Percentiles rank a stretch among this genome's conserved stretches.
Evolutionary conservation across 371 early-diverging fungal species (phyloP).

Genomic region (Quaeritorhiza haematococci): DNA sequence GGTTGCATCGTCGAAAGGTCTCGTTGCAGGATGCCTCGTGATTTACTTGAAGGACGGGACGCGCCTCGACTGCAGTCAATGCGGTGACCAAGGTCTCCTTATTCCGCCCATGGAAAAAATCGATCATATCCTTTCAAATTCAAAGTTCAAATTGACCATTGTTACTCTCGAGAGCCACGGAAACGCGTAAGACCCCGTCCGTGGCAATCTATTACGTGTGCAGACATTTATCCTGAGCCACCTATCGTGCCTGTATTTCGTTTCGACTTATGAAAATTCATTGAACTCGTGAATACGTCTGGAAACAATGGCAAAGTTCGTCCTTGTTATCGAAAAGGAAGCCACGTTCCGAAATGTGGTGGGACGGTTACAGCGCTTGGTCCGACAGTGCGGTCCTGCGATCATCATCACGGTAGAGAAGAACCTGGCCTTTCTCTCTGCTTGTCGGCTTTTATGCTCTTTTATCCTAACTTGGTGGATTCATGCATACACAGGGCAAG

Average conservation of each 20-base stretch:
- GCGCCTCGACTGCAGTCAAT: constrained; percentile 10
- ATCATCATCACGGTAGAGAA: constrained; percentile 13
- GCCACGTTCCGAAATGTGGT: constrained; percentile 18
- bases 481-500: constrained; percentile 9
- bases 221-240: too few relatives aligned
- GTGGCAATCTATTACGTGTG: too few relatives aligned
- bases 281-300: background rate
- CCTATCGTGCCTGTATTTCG: too few relatives aligned
- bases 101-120: constrained; percentile 17
- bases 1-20: constrained; percentile 20
- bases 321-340: constrained; percentile 24
- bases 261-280: too few relatives aligned
- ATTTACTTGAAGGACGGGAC: constrained; percentile 10
- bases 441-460: constrained; percentile 5
- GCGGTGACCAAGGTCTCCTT: constrained; percentile 3
- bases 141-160: too few relatives aligned
- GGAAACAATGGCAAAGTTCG: constrained; percentile 12
- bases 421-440: background rate
- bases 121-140: background rate
- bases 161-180: too few relatives aligned
- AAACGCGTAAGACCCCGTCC: too few relatives aligned
- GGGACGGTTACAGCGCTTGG: background rate
- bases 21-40: constrained; percentile 11
- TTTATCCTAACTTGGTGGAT: background rate
- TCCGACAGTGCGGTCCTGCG: constrained; percentile 4